These are phyloP conservation scores for Rubia yunnanensis DNA, from an alignment of 257 asterid genomes.

Conservation along the genomic window DNA sequence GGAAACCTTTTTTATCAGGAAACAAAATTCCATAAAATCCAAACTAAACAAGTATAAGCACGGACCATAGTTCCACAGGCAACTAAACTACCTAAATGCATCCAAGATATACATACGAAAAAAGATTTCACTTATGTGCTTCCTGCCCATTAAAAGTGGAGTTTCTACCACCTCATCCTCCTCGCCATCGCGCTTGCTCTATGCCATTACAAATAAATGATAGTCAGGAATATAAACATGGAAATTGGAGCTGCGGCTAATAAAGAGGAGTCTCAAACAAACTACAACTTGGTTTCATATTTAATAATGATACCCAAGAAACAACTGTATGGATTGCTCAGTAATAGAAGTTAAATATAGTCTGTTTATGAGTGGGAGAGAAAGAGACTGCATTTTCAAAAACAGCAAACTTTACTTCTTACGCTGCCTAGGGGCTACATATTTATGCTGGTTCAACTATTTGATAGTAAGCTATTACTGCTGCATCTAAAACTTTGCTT, in stretches of 20 bases:
- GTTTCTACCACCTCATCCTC: slow-evolving; percentile 38
- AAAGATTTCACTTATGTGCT: slow-evolving; percentile 28
- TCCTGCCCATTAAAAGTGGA: slow-evolving; percentile 34
- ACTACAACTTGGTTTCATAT: neutral
- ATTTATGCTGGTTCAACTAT: slow-evolving; percentile 1
- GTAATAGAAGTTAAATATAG: too few species aligned
- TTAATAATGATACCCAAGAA: neutral
- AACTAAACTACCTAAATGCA: too few species aligned
- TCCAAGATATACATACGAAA: slow-evolving; percentile 17
- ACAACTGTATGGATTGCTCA: neutral
- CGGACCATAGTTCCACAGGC: neutral
- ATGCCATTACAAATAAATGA: neutral
- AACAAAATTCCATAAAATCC: too few species aligned
- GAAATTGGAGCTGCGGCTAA: neutral
- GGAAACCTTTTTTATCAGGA: too few species aligned
- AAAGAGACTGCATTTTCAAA: too few species aligned
- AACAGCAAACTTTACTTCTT: neutral
- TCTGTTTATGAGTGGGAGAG: too few species aligned
- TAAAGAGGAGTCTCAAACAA: too few species aligned
- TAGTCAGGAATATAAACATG: slow-evolving; percentile 1
- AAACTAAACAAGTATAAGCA: too few species aligned
- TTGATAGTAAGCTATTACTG: too few species aligned
- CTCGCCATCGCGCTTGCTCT: slow-evolving; percentile 28
- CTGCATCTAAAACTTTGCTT: too few species aligned
- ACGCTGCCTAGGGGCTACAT: neutral